Conservation (phyloP, 495 filamentous ascomycete species). For the Trypethelium eluteriae region DNA sequence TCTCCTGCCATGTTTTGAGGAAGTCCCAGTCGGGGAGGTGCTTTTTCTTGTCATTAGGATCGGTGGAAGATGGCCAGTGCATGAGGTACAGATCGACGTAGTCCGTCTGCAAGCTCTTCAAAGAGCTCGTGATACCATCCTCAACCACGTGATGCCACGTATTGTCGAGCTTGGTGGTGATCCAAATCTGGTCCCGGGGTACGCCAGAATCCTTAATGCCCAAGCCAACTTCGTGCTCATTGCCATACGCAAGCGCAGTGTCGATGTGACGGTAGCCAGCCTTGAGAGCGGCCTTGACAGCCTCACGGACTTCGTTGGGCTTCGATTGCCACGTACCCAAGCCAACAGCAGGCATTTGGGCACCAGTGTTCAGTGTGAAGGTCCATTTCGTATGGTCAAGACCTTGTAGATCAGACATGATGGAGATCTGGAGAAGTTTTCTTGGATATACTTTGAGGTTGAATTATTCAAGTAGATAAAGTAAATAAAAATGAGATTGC, state of each 20-base stretch:
- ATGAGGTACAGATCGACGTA: slow-evolving; percentile 84
- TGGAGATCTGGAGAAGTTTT: not conserved
- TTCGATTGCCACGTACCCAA: slow-evolving; percentile 76
- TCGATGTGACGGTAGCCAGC: slow-evolving; percentile 68
- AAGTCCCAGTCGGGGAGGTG: slow-evolving; percentile 67
- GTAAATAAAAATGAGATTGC: not conserved
- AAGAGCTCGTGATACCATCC: slow-evolving; percentile 60
- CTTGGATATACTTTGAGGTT: not conserved
- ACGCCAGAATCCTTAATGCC: slow-evolving; percentile 75
- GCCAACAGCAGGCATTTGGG: slow-evolving; percentile 70
- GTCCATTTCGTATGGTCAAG: slow-evolving; percentile 42
- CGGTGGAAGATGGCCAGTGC: slow-evolving; percentile 70
- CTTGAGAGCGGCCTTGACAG: slow-evolving; percentile 68
- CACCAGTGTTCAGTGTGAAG: slow-evolving; percentile 72
- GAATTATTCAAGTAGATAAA: not conserved
- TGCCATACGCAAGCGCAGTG: slow-evolving; percentile 74
- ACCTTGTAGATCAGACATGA: slow-evolving; percentile 16
- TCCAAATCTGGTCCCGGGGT: slow-evolving; percentile 70
- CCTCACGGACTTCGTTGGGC: slow-evolving; percentile 56
- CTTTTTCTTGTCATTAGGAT: slow-evolving; percentile 49
- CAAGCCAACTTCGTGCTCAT: slow-evolving; percentile 74
- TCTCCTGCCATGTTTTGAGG: slow-evolving; percentile 62
- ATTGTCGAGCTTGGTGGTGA: slow-evolving; percentile 86
- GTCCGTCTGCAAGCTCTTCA: slow-evolving; percentile 61
- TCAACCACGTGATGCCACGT: slow-evolving; percentile 64